These are phyloP conservation scores for Scenedesmus sp. DNA, from an alignment of 163 green algal species.

Conservation along the genomic window DNA sequence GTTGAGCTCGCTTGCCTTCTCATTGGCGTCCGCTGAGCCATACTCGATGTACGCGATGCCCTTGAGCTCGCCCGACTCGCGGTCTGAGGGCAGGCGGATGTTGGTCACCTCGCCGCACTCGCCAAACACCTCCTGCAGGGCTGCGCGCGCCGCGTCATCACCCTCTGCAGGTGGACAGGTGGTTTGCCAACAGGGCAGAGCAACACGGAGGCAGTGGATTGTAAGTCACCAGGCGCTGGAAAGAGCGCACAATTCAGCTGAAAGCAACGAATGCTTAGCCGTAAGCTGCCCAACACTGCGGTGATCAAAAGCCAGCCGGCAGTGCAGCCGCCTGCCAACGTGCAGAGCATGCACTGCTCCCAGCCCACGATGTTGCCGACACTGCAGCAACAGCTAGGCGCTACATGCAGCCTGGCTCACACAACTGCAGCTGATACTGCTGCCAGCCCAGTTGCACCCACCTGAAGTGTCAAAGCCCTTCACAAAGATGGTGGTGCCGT, in stretches of 20 bases:
- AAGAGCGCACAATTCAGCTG: too few relatives aligned
- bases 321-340: too few relatives aligned
- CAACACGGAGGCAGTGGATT: background rate
- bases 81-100: slow-evolving; percentile 67
- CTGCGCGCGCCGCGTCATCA: slow-evolving; percentile 64
- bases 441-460: background rate
- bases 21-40: slow-evolving; percentile 81
- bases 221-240: too few relatives aligned
- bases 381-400: too few relatives aligned
- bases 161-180: slow-evolving; percentile 61
- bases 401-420: too few relatives aligned
- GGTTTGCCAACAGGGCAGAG: background rate
- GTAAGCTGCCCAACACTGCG: too few relatives aligned
- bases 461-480: slow-evolving; percentile 93
- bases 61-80: slow-evolving; percentile 74
- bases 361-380: too few relatives aligned
- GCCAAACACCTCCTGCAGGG: slow-evolving; percentile 83
- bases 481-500: slow-evolving; percentile 92
- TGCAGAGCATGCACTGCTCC: too few relatives aligned
- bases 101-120: slow-evolving; percentile 83
- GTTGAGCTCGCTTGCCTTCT: slow-evolving; percentile 81
- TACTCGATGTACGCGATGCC: slow-evolving; percentile 97
- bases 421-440: background rate
- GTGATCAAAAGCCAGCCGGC: too few relatives aligned
- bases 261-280: too few relatives aligned